Evolutionary conservation across 306 rosid genomes (phyloP).

Genomic region (Vigna hirtella): DNA sequence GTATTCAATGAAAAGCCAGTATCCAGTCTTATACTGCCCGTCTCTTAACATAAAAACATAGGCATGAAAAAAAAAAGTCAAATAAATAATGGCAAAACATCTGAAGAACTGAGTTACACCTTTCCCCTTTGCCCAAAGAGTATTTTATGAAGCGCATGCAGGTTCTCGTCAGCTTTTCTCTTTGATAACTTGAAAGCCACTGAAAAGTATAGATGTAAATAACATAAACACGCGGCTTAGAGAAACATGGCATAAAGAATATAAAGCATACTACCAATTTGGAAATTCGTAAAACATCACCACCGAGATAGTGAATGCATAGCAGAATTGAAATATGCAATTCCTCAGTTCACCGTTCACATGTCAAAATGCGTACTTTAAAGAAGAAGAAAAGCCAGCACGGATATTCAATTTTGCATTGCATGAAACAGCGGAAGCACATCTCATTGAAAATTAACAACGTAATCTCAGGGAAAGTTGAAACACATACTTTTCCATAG

Average conservation of each 20-base stretch:
- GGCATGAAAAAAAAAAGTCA: background rate
- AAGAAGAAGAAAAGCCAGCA: background rate
- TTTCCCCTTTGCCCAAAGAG: slow-evolving; percentile 81
- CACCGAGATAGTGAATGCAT: background rate
- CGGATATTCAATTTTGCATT: background rate
- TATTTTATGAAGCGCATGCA: slow-evolving; percentile 72
- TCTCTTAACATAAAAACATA: background rate
- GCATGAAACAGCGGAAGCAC: background rate
- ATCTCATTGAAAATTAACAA: background rate
- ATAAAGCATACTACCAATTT: slow-evolving; percentile 4
- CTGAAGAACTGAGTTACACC: slow-evolving; percentile 50
- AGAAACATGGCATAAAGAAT: slow-evolving; percentile 8
- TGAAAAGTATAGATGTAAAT: slow-evolving; percentile 50
- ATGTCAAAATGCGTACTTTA: background rate
- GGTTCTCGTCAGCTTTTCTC: slow-evolving; percentile 84
- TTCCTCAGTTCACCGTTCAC: background rate
- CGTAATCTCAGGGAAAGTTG: background rate
- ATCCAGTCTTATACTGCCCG: background rate
- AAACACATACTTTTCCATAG: background rate
- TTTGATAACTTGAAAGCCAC: slow-evolving; percentile 87
- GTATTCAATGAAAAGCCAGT: slow-evolving; percentile 26
- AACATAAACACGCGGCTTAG: slow-evolving; percentile 21
- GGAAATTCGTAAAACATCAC: background rate
- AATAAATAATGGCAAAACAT: slow-evolving; percentile 8
- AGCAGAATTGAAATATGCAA: background rate